phyloP scores from a whole-genome alignment of 1,139 yeast genomes.

The Sugiyamaella xylanicola region DNA sequence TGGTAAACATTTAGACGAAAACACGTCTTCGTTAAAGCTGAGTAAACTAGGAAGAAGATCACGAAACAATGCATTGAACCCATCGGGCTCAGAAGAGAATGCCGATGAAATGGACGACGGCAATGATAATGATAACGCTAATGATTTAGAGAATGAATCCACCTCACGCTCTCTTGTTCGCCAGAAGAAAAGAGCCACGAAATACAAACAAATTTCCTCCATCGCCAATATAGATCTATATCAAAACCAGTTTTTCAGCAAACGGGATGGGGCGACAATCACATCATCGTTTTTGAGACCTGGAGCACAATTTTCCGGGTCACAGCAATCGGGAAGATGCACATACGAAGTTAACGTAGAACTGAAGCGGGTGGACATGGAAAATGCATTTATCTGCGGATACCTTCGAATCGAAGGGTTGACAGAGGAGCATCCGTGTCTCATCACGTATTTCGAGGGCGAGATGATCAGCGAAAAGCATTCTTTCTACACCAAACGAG shows the following conservation, averaged over 20 bases:
- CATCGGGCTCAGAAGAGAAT: not conserved
- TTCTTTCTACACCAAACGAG: conserved; percentile 51
- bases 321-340: conserved; percentile 71
- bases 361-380: conserved; percentile 67
- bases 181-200: conserved; percentile 1
- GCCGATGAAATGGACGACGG: not conserved
- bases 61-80: not conserved
- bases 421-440: conserved; percentile 73
- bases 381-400: conserved; percentile 67
- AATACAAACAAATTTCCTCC: conserved; percentile 10
- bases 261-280: conserved; percentile 23
- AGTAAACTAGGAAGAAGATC: not conserved
- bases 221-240: conserved; percentile 25
- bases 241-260: conserved; percentile 21
- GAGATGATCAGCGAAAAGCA: conserved; percentile 71
- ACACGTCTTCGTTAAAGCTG: not conserved
- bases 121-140: not conserved
- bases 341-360: conserved; percentile 73
- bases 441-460: conserved; percentile 84
- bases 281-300: conserved; percentile 50
- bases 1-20: not conserved
- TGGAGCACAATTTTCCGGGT: conserved; percentile 65
- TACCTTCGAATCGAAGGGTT: conserved; percentile 78
- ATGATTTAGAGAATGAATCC: not conserved
- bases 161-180: not conserved